Evolutionary conservation across 331 rosid genomes (phyloP), one percentile per base, ranked within the genome.

Genomic region (Quercus tomentella): DNA sequence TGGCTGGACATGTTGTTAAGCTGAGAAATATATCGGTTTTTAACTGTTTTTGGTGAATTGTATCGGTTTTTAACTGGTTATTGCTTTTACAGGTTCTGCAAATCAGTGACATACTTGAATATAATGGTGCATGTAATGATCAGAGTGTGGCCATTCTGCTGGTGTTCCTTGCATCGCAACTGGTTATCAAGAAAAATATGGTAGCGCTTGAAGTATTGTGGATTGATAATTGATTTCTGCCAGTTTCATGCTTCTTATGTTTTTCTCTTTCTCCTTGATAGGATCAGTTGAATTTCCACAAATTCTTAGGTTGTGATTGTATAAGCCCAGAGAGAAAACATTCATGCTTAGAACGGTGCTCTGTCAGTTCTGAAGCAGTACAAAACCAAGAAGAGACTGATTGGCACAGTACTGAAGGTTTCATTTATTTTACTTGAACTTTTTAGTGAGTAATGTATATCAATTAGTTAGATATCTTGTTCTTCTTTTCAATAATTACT

Each of bases 91-190:
- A 95, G 98, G 94, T 95, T 76, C 89, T 95, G 77, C 97, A 95
- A 82, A 88, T 88, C 41, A 95, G 98, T 83, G 98, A 92, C 82
- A 89, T 95, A 73, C 97, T 95, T 75, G 94, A 95, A 79, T 74
- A 82, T 72, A 90, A 84, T 68, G 97, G 93, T 2, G 93, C 91
- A 26, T 87, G 92, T 82, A 92, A 80, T 74, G 93, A 91, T 79
- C 89, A 81, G 73, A 91, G 97, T 85, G 98, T 91, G 76, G 89
- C 93, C 86, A 91, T 95, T 82, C 86, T 95, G 82, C 86, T 95
- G 86, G 97, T 88, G 80, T 92, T 95, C 83, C 96, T 95, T 55
- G 97, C 98, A 70, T 92, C 91, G 52, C 97, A 95, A 80, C 79
- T 95, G 81, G 86, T 91, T 82, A 89, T 87, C 68, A 90, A 93